Evolutionary conservation across 2,329 filamentous ascomycete species (phyloP).

Genomic region (Plectosphaerella sp.): DNA sequence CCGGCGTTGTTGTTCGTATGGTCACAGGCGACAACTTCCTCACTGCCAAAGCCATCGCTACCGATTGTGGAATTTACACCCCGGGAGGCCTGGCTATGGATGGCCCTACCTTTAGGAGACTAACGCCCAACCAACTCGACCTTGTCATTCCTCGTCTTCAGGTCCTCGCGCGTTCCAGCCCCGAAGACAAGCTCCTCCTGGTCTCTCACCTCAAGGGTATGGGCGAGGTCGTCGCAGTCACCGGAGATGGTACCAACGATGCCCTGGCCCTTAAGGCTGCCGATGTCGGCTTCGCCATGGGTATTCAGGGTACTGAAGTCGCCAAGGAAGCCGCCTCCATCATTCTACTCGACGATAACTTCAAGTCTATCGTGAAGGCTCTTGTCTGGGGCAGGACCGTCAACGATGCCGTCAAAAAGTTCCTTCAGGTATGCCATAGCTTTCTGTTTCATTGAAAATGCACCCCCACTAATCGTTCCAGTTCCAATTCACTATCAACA

Average conservation of each 20-base stretch:
- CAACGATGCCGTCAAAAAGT: slow-evolving; percentile 60
- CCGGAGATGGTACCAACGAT: slow-evolving; percentile 61
- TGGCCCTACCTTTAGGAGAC: slow-evolving; percentile 60
- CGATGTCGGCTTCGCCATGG: slow-evolving; percentile 61
- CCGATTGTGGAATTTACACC: slow-evolving; percentile 66
- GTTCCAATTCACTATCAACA: slow-evolving; percentile 59
- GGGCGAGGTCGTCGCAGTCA: slow-evolving; percentile 54
- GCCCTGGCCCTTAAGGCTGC: slow-evolving; percentile 56
- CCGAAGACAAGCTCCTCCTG: slow-evolving; percentile 62
- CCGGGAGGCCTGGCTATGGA: slow-evolving; percentile 61
- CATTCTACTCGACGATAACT: slow-evolving; percentile 59
- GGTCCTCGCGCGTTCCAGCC: slow-evolving; percentile 61
- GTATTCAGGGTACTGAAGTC: slow-evolving; percentile 56
- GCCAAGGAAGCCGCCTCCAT: slow-evolving; percentile 60
- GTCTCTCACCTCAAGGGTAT: slow-evolving; percentile 57
- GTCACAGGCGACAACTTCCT: slow-evolving; percentile 50
- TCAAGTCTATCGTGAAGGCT: slow-evolving; percentile 54
- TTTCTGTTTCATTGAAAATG: neutral
- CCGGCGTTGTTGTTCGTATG: slow-evolving; percentile 41
- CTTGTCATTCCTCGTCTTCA: slow-evolving; percentile 54
- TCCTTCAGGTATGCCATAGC: slow-evolving; percentile 43
- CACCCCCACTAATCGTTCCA: slow-evolving; percentile 12
- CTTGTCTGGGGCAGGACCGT: slow-evolving; percentile 60
- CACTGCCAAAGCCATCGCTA: slow-evolving; percentile 69
- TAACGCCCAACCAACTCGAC: slow-evolving; percentile 56